phyloP scores from a whole-genome alignment of 257 asterid genomes.

The Orobanche coerulescens region DNA sequence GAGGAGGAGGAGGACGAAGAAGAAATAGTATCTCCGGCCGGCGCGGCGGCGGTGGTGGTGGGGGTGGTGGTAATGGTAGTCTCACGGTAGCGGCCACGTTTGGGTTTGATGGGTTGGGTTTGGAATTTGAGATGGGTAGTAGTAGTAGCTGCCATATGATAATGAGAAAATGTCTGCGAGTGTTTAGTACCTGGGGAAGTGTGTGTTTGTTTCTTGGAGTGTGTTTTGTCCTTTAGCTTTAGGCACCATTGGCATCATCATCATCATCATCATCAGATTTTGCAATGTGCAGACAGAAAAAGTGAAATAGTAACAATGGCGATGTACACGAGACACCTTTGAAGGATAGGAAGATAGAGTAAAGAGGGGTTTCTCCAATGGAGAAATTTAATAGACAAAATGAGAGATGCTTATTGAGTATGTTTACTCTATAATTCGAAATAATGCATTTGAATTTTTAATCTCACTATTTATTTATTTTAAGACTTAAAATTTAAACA shows the following conservation, averaged over 20 bases:
- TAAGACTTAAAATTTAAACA: too few species aligned
- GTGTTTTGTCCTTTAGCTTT: slow-evolving; percentile 25
- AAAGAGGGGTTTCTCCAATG: neutral
- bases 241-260: slow-evolving; percentile 28
- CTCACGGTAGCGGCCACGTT: slow-evolving; percentile 65
- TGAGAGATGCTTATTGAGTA: neutral
- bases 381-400: slow-evolving; percentile 14
- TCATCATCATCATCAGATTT: slow-evolving; percentile 21
- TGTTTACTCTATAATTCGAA: too few species aligned
- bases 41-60: neutral
- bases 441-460: too few species aligned
- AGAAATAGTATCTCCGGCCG: slow-evolving; percentile 5
- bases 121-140: slow-evolving; percentile 50
- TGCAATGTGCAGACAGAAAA: neutral
- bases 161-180: neutral
- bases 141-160: slow-evolving; percentile 58
- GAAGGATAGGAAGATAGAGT: neutral
- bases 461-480: too few species aligned
- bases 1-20: slow-evolving; percentile 27
- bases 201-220: slow-evolving; percentile 15
- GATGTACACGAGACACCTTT: slow-evolving; percentile 26
- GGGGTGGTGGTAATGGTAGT: slow-evolving; percentile 57
- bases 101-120: slow-evolving; percentile 43
- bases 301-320: neutral
- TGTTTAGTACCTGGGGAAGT: slow-evolving; percentile 3